Evolutionary conservation across 345 rosid species (phyloP), one percentile per base, ranked within the genome.

Genomic region (Arabidopsis suecica): DNA sequence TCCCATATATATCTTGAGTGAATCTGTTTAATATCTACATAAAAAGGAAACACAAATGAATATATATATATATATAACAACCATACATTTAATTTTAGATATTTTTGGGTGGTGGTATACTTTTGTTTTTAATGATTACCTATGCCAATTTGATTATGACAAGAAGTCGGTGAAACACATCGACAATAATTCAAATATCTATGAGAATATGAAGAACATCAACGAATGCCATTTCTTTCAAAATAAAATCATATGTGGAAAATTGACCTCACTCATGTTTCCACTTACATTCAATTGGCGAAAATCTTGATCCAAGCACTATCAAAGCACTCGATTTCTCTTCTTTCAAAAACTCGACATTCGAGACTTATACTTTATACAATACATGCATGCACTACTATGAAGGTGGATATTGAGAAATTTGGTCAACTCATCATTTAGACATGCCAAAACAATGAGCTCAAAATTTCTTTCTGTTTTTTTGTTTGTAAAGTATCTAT

Each of bases 301-400:
- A 41, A 61, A 62, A 25, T 25, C 7, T 62, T 62, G 67, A 62
- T 51, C 67, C 42, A 7, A 9, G 28, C 63, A 58, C 42, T 41
- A 61, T 32, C 16, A 40, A 23, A 61, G 8, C 67, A 41, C 37
- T 64, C 14, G 23, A 14, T 44, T 14, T 61, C 18, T 38, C 6
- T 22, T 37, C 9, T 37, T 60, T 38, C 1, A 6, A 18, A 40
- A 61, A 44, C 25, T n/a, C 12, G 23, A 64, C 9, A 40, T 11
- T 41, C 7, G 6, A 1, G 49, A 40, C 5, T 49, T 10, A 18
- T 30, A 33, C 42, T 2, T 49, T 10, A 34, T 36, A 36, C 49
- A 40, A 22, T 61, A 23, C 50, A 61, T 40, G 33, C 66, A 61
- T 60, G 47, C 65, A 60, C 47, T 22, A 38, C 9, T 37, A 20